Evolutionary conservation across 768 basidiomycete genomes (phyloP).

Genomic region (Pluteus cervinus): DNA sequence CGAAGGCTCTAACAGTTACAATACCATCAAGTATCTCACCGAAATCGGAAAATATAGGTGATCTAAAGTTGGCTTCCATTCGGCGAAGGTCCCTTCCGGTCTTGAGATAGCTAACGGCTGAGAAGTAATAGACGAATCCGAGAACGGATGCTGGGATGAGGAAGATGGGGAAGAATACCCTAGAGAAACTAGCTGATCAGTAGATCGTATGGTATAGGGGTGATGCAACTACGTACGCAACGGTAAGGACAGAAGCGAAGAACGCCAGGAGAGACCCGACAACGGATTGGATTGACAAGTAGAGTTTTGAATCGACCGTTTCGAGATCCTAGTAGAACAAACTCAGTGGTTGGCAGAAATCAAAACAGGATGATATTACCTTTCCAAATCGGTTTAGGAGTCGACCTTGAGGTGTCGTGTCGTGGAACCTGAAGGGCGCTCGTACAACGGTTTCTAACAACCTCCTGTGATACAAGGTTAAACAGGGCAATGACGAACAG

Average conservation of each 20-base stretch:
- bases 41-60: conserved; percentile 81
- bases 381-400: conserved; percentile 84
- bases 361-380: too few species aligned
- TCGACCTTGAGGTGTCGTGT: conserved; percentile 79
- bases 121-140: conserved; percentile 63
- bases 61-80: conserved; percentile 86
- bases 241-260: conserved; percentile 66
- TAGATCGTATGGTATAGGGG: too few species aligned
- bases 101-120: conserved; percentile 69
- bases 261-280: conserved; percentile 74
- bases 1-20: conserved; percentile 90
- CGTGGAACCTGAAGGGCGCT: conserved; percentile 81
- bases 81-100: conserved; percentile 81
- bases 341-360: conserved; percentile 4
- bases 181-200: too few species aligned
- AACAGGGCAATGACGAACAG: conserved; percentile 2
- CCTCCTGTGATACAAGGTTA: conserved; percentile 30
- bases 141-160: conserved; percentile 71
- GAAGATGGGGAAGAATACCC: conserved; percentile 78
- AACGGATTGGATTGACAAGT: conserved; percentile 63
- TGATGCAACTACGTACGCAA: conserved; percentile 45
- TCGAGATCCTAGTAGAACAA: conserved; percentile 56
- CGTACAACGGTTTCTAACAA: conserved; percentile 65
- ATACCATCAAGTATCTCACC: conserved; percentile 82
- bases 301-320: conserved; percentile 75